Conservation (phyloP, 371 early-diverging fungal species). For the Circinella umbellata region DNA sequence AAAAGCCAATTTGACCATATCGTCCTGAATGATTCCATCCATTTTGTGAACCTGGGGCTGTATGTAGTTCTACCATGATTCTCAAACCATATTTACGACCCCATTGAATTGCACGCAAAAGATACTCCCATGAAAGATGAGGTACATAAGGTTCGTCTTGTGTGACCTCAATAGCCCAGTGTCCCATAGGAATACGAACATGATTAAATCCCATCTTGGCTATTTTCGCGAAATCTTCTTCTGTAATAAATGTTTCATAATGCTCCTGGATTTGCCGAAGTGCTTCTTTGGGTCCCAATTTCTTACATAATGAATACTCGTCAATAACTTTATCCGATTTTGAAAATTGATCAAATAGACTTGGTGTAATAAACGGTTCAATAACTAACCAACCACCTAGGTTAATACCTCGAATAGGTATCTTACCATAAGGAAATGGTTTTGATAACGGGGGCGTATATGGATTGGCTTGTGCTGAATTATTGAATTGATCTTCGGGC, state of each 20-base stretch:
- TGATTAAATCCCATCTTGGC: slow-evolving; percentile 71
- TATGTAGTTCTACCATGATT: slow-evolving; percentile 78
- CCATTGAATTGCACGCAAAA: slow-evolving; percentile 67
- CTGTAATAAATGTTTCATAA: slow-evolving; percentile 73
- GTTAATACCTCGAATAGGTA: slow-evolving; percentile 73
- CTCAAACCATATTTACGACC: slow-evolving; percentile 70
- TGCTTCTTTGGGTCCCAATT: slow-evolving; percentile 64
- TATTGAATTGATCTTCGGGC: slow-evolving; percentile 25
- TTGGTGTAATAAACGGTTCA: slow-evolving; percentile 77
- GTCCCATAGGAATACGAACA: slow-evolving; percentile 77
- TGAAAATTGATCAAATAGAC: slow-evolving; percentile 65
- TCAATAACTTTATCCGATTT: slow-evolving; percentile 42
- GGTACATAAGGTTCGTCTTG: slow-evolving; percentile 66
- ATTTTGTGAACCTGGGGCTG: slow-evolving; percentile 80
- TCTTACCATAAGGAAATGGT: slow-evolving; percentile 57
- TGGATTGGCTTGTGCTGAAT: slow-evolving; percentile 37
- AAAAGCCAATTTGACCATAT: slow-evolving; percentile 52
- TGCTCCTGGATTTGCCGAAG: slow-evolving; percentile 53
- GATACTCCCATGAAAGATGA: slow-evolving; percentile 56
- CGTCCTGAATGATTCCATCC: slow-evolving; percentile 80
- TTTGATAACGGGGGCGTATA: slow-evolving; percentile 50
- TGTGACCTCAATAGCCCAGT: slow-evolving; percentile 64
- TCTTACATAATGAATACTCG: slow-evolving; percentile 67
- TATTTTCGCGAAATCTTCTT: slow-evolving; percentile 65
- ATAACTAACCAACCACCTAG: slow-evolving; percentile 77